These are phyloP conservation scores for Fusarium torreyae DNA, from an alignment of 2,329 filamentous ascomycete genomes.

Conservation along the genomic window DNA sequence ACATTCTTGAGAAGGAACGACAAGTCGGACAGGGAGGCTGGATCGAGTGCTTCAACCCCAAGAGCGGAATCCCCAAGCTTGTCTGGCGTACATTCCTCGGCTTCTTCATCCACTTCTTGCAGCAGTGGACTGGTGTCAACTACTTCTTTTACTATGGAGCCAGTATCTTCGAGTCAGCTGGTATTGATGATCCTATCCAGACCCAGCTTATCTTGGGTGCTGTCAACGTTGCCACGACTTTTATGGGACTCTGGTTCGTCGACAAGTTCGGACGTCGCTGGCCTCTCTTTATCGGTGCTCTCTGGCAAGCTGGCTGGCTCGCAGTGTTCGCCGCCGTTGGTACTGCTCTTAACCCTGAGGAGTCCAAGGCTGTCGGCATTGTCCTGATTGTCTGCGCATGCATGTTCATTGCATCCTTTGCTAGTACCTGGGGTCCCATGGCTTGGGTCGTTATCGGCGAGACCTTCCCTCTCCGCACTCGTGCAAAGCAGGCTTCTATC, in stretches of 20 bases:
- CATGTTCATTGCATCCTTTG: slow-evolving; percentile 82
- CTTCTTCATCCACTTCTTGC: slow-evolving; percentile 74
- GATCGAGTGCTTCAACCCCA: slow-evolving; percentile 73
- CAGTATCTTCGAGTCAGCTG: slow-evolving; percentile 76
- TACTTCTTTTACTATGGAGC: slow-evolving; percentile 78
- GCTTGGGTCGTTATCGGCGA: slow-evolving; percentile 79
- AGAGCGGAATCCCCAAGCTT: slow-evolving; percentile 68
- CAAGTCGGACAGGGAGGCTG: slow-evolving; percentile 64
- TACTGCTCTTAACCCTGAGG: slow-evolving; percentile 59
- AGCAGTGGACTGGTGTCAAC: slow-evolving; percentile 76
- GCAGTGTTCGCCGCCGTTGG: slow-evolving; percentile 75
- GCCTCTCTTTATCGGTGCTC: slow-evolving; percentile 75
- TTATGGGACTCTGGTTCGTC: slow-evolving; percentile 77
- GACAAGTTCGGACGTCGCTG: slow-evolving; percentile 78
- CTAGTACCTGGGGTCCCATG: slow-evolving; percentile 78
- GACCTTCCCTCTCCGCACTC: slow-evolving; percentile 72
- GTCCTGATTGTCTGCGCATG: slow-evolving; percentile 81
- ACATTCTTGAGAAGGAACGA: slow-evolving; percentile 62
- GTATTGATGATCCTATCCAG: slow-evolving; percentile 75
- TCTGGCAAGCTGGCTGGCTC: slow-evolving; percentile 78
- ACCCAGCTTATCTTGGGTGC: slow-evolving; percentile 78
- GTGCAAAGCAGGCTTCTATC: slow-evolving; percentile 69
- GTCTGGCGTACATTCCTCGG: slow-evolving; percentile 76
- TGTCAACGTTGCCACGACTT: slow-evolving; percentile 78
- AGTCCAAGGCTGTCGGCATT: slow-evolving; percentile 67